These are phyloP conservation scores for Fusarium bactridioides DNA, from an alignment of 2,329 filamentous ascomycete species.

Conservation along the genomic window DNA sequence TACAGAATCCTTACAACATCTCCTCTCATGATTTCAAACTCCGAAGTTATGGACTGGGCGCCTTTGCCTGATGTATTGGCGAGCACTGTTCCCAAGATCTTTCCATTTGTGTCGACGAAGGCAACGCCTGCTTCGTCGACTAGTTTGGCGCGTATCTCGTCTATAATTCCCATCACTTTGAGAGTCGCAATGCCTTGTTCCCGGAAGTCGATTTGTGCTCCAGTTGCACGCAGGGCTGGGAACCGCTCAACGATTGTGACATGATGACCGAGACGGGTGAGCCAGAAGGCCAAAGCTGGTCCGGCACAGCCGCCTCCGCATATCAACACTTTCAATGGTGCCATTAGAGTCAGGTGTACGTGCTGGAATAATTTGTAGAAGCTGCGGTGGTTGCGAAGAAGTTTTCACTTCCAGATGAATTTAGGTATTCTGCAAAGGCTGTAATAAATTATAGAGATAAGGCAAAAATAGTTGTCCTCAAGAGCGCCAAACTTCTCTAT, in stretches of 20 bases:
- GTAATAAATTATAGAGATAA: too few relatives aligned
- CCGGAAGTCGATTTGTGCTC: slow-evolving; percentile 25
- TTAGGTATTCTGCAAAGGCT: too few relatives aligned
- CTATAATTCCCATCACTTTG: slow-evolving; percentile 9
- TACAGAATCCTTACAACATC: slow-evolving; percentile 57
- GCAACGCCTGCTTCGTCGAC: slow-evolving; percentile 19
- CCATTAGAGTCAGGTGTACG: background rate
- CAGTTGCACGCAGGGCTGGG: slow-evolving; percentile 15
- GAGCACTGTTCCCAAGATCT: slow-evolving; percentile 7
- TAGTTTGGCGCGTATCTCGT: background rate
- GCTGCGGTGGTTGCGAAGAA: too few relatives aligned
- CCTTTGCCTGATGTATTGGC: slow-evolving; percentile 29
- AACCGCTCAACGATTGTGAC: slow-evolving; percentile 53
- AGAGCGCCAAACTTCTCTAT: rapidly evolving
- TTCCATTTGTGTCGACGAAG: slow-evolving; percentile 3
- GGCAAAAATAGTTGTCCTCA: rapidly evolving
- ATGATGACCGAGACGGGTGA: slow-evolving; percentile 40
- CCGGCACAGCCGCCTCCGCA: slow-evolving; percentile 48
- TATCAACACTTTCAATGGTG: slow-evolving; percentile 36
- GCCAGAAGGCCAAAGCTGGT: slow-evolving; percentile 44
- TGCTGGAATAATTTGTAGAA: too few relatives aligned
- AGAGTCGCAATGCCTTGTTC: slow-evolving; percentile 22
- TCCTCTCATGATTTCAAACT: slow-evolving; percentile 64
- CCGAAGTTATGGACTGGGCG: slow-evolving; percentile 52
- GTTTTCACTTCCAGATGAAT: too few relatives aligned